Conservation (phyloP, 192 early-diverging fungal species). For the Mortierella alpina region DNA sequence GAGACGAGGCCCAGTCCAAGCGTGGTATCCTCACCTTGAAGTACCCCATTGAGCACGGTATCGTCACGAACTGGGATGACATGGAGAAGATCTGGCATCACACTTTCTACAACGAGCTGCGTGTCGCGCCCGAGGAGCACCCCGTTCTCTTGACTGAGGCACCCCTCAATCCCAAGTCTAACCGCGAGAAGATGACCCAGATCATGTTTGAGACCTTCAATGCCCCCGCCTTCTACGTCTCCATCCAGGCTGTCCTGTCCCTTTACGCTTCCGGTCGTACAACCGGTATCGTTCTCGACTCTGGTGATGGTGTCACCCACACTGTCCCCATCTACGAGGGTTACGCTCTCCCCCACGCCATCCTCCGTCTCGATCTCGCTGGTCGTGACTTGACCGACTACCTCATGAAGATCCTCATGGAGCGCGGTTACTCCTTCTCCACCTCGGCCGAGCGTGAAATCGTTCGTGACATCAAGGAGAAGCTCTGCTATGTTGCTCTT, state of each 20-base stretch:
- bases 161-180: slow-evolving; percentile 97
- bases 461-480: slow-evolving; percentile 99
- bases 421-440: slow-evolving; percentile 96
- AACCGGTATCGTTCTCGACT: slow-evolving; percentile 98
- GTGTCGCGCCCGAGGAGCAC: slow-evolving; percentile 98
- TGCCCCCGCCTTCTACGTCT: slow-evolving; percentile 96
- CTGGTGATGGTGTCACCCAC: slow-evolving; percentile 98
- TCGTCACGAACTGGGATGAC: slow-evolving; percentile 94
- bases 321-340: slow-evolving; percentile 99
- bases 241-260: slow-evolving; percentile 95
- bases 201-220: slow-evolving; percentile 99
- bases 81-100: slow-evolving; percentile 98
- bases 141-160: slow-evolving; percentile 98
- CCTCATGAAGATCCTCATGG: slow-evolving; percentile 92
- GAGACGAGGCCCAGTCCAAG: slow-evolving; percentile 92
- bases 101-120: slow-evolving; percentile 98
- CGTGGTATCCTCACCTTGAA: slow-evolving; percentile 88
- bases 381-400: slow-evolving; percentile 97
- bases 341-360: slow-evolving; percentile 95
- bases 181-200: slow-evolving; percentile 99
- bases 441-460: slow-evolving; percentile 98
- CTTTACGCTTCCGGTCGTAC: slow-evolving; percentile 97
- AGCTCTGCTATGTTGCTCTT: slow-evolving; percentile 97
- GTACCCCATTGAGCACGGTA: slow-evolving; percentile 94
- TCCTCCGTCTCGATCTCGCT: slow-evolving; percentile 95